Evolutionary conservation across 768 basidiomycete species (phyloP), one percentile per base, ranked within the genome.

Genomic region (Tephrocybe rancida): DNA sequence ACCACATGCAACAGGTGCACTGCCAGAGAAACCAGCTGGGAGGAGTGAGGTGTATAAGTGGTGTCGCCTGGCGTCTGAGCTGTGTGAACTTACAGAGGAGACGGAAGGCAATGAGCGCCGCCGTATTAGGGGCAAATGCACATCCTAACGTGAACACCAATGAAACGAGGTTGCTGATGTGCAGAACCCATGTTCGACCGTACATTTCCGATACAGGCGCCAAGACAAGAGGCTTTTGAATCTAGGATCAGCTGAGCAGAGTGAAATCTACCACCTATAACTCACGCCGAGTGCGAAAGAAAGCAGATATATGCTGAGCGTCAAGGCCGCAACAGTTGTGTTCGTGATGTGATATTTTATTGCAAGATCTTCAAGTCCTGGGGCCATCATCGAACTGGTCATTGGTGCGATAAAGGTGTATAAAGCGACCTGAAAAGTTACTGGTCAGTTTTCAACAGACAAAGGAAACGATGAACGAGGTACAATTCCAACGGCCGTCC

Each of bases 201-300:
- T 85, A 88, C 67, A 88, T 84, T 67, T 89, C 86, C 0, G 87
- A 88, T n/a, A 85, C 55, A 0, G 88, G 89, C 0, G 82, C 85
- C 5, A 86, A 67, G 47, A 89, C 61, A 11, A 90, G 70, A 14
- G 88, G 88, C 52, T 78, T 77, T 35, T 18, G 18, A 27, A 19
- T 38, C 14, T 18, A 11, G 6, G 13, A 39, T 29, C 11, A 32
- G 30, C 13, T 19, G 29, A 3, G 13, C 9, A n/a, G 1, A 24
- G 30, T 45, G 34, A 19, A 13, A 22, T n/a, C 11, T 27, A 22
- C 13, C 21, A 32, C 13, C 13, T 32, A 41, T 1, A 22, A 64
- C 74, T 63, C 50, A 80, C 77, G 10, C 83, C 86, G 41, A 89
- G 67, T 3, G 83, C 88, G 62, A 83, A 88, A 0, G 87, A 83